Base-by-base conservation (phyloP, 2,329 filamentous ascomycete genomes). In the Fusarium annulatum region DNA sequence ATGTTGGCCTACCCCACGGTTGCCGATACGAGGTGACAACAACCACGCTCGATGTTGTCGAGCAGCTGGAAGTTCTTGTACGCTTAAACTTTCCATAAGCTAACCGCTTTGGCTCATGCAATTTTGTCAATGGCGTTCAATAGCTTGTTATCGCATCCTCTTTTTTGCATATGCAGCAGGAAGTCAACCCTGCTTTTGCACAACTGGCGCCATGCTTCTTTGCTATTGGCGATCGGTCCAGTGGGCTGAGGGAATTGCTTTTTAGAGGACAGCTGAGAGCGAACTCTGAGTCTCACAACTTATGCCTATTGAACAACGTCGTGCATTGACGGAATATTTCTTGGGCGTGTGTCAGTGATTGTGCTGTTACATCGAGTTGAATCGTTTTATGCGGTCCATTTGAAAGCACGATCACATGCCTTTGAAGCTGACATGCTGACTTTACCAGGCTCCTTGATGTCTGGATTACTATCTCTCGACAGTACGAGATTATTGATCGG, bases 11-110 rank as follows among this genome's bases (percentile, higher is more conserved):
- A 58, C 63, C 71, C 52, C 59, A 68, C 59, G 67, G 52, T 38
- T 66, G 46, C 55, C 57, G 49, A 74, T 74, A 74, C 71, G 72
- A 74, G 72, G 57, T 72, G 55, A 72, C 26, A 61, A 58, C 60
- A 53, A 66, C 41, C 45, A 34, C 63, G 34, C 41, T 45, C 38
- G 45, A 69, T 58, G 23, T 45, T 42, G 53, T 46, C 33, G 49
- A 57, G 55, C 60, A 53, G 55, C 60, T 61, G 68, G 55, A 64
- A 72, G 51, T 30, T 41, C 36, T 52, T 71, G 56, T 51, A 53
- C 46, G 38, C 52, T 61, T 45, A 60, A 52, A 48, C 43, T 67
- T 69, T 72, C 19, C 67, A 30, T n/a, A 23, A 43, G 53, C 55
- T 74, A 71, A 51, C 60, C 64, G 30, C 60, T 53, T 69, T 61